Conservation (phyloP, 192 early-diverging fungal genomes). For the Mycoemilia scoparia region DNA sequence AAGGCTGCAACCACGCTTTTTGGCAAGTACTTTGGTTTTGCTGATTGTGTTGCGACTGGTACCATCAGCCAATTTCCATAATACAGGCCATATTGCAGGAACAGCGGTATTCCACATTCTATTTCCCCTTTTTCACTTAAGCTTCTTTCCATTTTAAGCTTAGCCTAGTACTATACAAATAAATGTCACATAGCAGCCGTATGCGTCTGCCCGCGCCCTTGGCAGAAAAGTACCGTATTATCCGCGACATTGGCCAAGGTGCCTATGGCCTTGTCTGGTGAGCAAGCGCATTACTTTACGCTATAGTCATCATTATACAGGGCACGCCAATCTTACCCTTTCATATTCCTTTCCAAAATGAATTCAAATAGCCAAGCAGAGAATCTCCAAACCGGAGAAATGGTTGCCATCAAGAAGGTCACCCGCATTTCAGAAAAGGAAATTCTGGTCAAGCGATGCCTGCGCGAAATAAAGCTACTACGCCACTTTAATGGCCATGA, state of each 20-base stretch:
- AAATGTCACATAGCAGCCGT: no score
- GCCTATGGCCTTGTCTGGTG: conserved; percentile 81
- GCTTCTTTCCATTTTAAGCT: no score
- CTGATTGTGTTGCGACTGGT: no score
- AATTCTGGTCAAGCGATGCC: conserved; percentile 70
- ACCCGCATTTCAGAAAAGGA: conserved; percentile 66
- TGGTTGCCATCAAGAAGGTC: conserved; percentile 90
- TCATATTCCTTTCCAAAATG: neutral
- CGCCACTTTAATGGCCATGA: conserved; percentile 87
- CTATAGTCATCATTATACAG: neutral
- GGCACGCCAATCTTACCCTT: neutral
- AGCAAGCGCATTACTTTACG: neutral
- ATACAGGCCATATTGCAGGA: no score
- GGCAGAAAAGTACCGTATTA: conserved; percentile 42
- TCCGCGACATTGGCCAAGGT: conserved; percentile 73
- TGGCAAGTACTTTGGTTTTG: no score
- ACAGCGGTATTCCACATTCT: no score
- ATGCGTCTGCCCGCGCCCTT: conserved; percentile 39
- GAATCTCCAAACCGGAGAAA: conserved; percentile 55
- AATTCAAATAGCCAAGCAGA: conserved; percentile 52
- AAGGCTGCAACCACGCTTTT: no score
- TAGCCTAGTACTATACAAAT: no score
- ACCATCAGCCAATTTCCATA: no score
- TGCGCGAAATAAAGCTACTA: conserved; percentile 85
- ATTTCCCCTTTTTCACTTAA: no score